Evolutionary conservation across 805 yeast genomes (phyloP), one percentile per base, ranked within the genome.

Genomic region (Wickerhamiella hasegawae): DNA sequence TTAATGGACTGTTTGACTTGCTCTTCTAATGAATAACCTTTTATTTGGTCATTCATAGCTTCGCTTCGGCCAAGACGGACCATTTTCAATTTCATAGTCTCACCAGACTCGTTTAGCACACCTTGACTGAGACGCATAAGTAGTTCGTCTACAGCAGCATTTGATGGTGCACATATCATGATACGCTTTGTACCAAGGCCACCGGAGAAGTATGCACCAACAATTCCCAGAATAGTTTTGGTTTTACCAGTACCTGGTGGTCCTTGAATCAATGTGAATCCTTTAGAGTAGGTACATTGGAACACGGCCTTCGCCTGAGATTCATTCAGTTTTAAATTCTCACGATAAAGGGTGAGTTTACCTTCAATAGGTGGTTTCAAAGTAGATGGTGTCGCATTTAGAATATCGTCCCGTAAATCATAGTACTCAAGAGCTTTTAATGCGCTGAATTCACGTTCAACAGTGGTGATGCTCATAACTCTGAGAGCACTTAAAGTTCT

Each of bases 191-290:
- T 36, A 2, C 31, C 35, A 1, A 32, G 32, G 3, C 33, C 60
- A 4, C 54, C 47, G 3, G 56, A 49, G 35, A 62, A 42, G 23
- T 74, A 71, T 37, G 83, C 72, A 0, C 96, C 95, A 22, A 87
- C 70, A 33, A 87, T 76, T 18, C 96, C 96, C 31, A 90, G 54
- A 58, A 92, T 90, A 0, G 99, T 90, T 53, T 87, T 92, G 1
- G 99, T 92, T 54, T 90, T 90, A 62, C 99, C 99, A 0, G 97
- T 87, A 56, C 99, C 99, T 0, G 99, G 99, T 0, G 99, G 99
- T 39, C 62, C 99, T 58, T 90, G 98, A 54, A 90, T 85, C 35
- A 90, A 63, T 0, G 92, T 76, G 51, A 90, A 83, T 0, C 98
- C 99, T 1, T 63, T 63, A 6, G 68, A 62, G 18, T 63, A 54